Conservation (phyloP, 306 rosid species). For the Adenanthera pavonina region DNA sequence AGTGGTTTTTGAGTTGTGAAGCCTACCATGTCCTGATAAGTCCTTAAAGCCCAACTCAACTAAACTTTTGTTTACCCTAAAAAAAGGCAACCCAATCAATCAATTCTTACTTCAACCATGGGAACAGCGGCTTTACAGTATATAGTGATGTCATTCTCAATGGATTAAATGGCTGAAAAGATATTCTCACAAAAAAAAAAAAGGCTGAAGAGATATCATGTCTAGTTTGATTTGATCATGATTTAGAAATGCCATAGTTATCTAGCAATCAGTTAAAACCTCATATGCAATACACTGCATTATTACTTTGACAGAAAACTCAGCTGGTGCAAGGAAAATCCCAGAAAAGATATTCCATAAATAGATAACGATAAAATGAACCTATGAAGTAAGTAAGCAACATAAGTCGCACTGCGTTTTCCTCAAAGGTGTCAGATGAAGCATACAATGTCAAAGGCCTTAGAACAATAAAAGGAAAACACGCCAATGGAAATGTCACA, state of each 20-base stretch:
- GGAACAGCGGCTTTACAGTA: not conserved
- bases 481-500: constrained; percentile 35
- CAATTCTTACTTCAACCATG: constrained; percentile 3
- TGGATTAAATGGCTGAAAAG: not conserved
- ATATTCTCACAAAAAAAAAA: no score
- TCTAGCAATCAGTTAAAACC: constrained; percentile 9
- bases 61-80: no score
- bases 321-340: constrained; percentile 27
- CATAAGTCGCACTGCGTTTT: constrained; percentile 41
- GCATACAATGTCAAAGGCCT: constrained; percentile 45
- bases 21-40: no score
- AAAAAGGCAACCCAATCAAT: not conserved
- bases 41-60: no score
- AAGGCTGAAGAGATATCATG: not conserved
- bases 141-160: not conserved
- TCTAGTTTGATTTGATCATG: constrained; percentile 19
- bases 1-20: no score
- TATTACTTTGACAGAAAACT: constrained; percentile 32
- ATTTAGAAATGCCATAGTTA: constrained; percentile 11
- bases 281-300: constrained; percentile 28
- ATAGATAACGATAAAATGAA: constrained; percentile 32
- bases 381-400: constrained; percentile 31
- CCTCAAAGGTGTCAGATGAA: constrained; percentile 43
- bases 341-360: constrained; percentile 25
- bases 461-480: constrained; percentile 37